Base-by-base conservation (phyloP, 2,329 filamentous ascomycete genomes). In the Hypoxylon sp. region DNA sequence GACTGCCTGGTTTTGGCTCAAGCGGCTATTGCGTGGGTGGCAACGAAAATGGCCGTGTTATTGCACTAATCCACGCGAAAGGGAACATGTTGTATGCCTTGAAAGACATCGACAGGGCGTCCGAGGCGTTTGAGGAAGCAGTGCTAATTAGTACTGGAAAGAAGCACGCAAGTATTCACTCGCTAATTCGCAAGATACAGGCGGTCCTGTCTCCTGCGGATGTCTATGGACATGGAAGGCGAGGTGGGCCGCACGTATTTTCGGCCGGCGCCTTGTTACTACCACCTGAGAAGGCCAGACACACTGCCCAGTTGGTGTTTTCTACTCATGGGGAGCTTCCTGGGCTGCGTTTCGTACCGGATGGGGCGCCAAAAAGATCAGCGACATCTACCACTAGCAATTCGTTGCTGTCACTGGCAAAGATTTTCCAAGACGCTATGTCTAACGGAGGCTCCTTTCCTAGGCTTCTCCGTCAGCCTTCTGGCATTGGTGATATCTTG, bases 361-460 rank as follows among this genome's bases (percentile, higher is more conserved):
- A 93, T 45, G 90, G 89, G 9, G 82, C 90, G 44, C 87, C 92
- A 14, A 89, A 89, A 70, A 92, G 90, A 74, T 92, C 93, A 5
- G 94, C 93, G 1, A 85, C 97, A 22, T 93, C 94, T 11, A 98
- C 94, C 0, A 97, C 94, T 0, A 98, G 96, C 78, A 99, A 99
- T 76, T 96, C 95, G 0, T 82, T 99, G 16, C 84, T 99, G 1
- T 99, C 96, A 0, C 82, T 99, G 40, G 96, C 96, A 20, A 99
- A 99, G 78, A 99, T 99, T 33, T 97, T 97, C 69, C 96, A 99
- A 78, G 96, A 99, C 80, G 90, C 92, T 28, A 95, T 97, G 88
- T 93, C 95, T 2, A 93, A 87, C 61, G 89, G 89, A 16, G 85
- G 86, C 18, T 79, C 83, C 8, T 82, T 84, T 20, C 82, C 85